These are phyloP conservation scores for Pugionium cornutum DNA, from an alignment of 345 rosid genomes.

Conservation along the genomic window DNA sequence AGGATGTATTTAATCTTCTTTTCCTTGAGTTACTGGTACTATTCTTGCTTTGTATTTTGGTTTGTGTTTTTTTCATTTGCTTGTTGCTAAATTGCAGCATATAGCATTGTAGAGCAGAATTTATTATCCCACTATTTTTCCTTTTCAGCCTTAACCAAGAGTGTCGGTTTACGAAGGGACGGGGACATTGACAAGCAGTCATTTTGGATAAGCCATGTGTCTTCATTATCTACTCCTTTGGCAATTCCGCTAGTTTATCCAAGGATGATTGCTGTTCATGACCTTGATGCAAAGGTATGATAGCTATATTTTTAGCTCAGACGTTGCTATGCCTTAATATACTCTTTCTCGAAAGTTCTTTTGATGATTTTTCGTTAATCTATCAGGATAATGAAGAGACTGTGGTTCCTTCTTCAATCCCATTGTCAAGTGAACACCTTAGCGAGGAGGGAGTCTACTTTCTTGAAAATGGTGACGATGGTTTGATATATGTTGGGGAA, in stretches of 20 bases:
- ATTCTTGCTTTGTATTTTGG: slow-evolving; percentile 10
- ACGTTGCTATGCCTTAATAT: neutral
- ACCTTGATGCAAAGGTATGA: slow-evolving; percentile 66
- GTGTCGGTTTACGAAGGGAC: slow-evolving; percentile 69
- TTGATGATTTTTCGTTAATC: slow-evolving; percentile 27
- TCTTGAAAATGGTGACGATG: slow-evolving; percentile 93
- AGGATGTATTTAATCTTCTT: slow-evolving; percentile 4
- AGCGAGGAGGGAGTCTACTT: slow-evolving; percentile 84
- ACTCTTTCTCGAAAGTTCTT: neutral
- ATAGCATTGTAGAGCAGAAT: slow-evolving; percentile 8
- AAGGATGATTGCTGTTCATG: slow-evolving; percentile 83
- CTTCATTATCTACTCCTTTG: slow-evolving; percentile 69
- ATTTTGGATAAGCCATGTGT: slow-evolving; percentile 73
- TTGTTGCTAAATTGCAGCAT: slow-evolving; percentile 4
- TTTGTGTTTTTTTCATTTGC: neutral
- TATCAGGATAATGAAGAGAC: slow-evolving; percentile 62
- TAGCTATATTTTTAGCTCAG: slow-evolving; percentile 5
- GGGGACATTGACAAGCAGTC: slow-evolving; percentile 93
- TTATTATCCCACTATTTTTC: slow-evolving; percentile 18
- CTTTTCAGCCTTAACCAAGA: slow-evolving; percentile 77
- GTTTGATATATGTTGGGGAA: slow-evolving; percentile 75
- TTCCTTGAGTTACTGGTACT: neutral
- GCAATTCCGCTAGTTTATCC: slow-evolving; percentile 85
- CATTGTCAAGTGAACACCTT: slow-evolving; percentile 83
- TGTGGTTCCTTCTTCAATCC: slow-evolving; percentile 61